Percentiles rank a stretch among this genome's conserved stretches.
phyloP scores from a whole-genome alignment of 2,329 filamentous ascomycete genomes.

The Teratosphaeria epicoccoides region DNA sequence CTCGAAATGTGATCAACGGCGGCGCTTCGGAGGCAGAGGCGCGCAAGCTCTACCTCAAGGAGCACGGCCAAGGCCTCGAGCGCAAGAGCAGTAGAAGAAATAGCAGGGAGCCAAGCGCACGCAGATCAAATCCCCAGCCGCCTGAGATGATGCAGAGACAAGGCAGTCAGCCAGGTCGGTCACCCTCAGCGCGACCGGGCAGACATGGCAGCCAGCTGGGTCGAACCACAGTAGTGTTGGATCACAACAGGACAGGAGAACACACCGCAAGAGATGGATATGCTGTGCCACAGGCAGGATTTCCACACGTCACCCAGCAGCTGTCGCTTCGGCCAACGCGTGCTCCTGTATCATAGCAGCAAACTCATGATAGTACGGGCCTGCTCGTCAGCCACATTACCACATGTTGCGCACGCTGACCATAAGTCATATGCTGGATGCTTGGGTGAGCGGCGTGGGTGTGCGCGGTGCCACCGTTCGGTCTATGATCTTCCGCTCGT shows the following conservation, averaged over 20 bases:
- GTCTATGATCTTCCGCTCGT: too few relatives aligned
- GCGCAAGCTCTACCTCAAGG: constrained; percentile 19
- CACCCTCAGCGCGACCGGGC: background rate
- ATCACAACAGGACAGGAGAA: background rate
- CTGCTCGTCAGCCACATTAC: too few relatives aligned
- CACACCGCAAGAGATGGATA: background rate
- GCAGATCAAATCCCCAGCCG: background rate
- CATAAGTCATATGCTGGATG: too few relatives aligned
- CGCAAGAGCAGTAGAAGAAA: constrained; percentile 2
- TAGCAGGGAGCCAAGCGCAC: background rate
- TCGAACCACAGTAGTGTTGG: background rate
- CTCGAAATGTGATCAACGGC: constrained; percentile 28
- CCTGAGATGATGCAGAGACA: background rate
- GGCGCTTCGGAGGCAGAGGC: constrained; percentile 25
- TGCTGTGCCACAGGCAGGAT: background rate
- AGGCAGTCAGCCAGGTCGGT: background rate
- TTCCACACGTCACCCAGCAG: background rate
- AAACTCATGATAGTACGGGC: too few relatives aligned
- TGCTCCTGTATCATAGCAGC: background rate
- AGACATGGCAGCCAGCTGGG: background rate
- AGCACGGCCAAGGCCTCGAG: constrained; percentile 5
- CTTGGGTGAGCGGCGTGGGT: too few relatives aligned
- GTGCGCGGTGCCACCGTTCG: too few relatives aligned
- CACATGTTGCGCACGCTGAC: too few relatives aligned
- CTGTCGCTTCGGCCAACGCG: background rate